Evolutionary conservation across 2,329 filamentous ascomycete genomes (phyloP), one percentile per base, ranked within the genome.

Genomic region (Exophiala sideris): DNA sequence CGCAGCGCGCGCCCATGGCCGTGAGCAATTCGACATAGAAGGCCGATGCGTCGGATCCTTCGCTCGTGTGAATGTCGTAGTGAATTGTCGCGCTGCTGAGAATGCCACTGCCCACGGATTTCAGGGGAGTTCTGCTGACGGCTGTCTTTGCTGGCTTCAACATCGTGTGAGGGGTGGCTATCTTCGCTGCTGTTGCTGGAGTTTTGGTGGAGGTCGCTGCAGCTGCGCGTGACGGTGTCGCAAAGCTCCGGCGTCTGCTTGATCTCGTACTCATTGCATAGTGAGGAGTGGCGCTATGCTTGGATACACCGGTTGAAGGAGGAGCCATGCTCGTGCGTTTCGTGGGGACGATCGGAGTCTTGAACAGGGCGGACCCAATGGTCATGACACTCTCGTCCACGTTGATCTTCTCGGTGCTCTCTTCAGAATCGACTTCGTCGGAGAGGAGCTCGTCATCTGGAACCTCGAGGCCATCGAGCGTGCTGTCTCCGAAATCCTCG

Each of bases 41-140:
- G n/a, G 80, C 80, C 65, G 87, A 89, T 6, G 88, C 88, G 70
- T 94, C 88, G 20, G 84, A 85, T 5, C 90, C 90, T 64, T 94
- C 88, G 7, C 82, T 87, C 0, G 88, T 91, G 66, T 89, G 83
- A 2, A 95, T 89, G 68, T 96, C 90, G 1, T 94, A 88, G 66
- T 85, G 90, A 3, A 94, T 87, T 2, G 90, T 82, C 12, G 85
- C 87, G 1, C 89, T 90, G 16, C 80, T 78, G 2, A 92, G 76
- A 3, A 88, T 67, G 10, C 66, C 64, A 18, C 64, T 60, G 7
- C 64, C 55, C 16, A 61, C 54, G 3, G 52, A 12, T 16, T 51
- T 57, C n/a, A 64, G 52, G 11, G 62, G 62, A 21, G 60, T 57
- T 10, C 62, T 60, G 36, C 44, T 14, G 1, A 42, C 52, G n/a